phyloP scores from a whole-genome alignment of 2,329 filamentous ascomycete genomes.

The Cladosporium phlei region DNA sequence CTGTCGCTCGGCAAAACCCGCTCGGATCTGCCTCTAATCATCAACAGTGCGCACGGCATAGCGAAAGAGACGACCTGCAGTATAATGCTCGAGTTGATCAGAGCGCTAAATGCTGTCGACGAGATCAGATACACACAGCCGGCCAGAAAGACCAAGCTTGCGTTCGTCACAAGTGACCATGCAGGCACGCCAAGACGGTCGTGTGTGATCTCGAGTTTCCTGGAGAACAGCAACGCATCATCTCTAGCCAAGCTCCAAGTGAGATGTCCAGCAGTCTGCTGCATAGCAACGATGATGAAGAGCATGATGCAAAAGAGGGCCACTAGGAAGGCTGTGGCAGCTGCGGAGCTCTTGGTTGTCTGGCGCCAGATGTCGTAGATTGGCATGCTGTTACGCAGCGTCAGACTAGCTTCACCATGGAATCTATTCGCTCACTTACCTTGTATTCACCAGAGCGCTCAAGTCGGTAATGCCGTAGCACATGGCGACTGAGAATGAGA shows the following conservation, averaged over 20 bases:
- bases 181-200: conserved; percentile 51
- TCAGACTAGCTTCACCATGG: neutral
- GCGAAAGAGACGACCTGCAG: conserved; percentile 37
- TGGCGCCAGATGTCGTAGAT: neutral
- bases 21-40: conserved; percentile 34
- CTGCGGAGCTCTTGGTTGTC: neutral
- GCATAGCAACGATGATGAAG: neutral
- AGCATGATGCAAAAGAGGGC: neutral
- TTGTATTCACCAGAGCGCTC: neutral
- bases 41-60: conserved; percentile 43
- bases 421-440: neutral
- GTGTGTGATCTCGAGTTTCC: conserved; percentile 48
- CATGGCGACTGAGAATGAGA: too few species aligned
- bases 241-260: conserved; percentile 53
- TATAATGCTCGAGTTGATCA: conserved; percentile 41
- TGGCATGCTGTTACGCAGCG: neutral
- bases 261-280: conserved; percentile 33
- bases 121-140: conserved; percentile 21
- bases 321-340: neutral
- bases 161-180: conserved; percentile 51
- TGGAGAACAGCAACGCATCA: conserved; percentile 51
- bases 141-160: conserved; percentile 40
- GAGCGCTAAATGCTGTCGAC: conserved; percentile 27
- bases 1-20: neutral
- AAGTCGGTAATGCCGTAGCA: neutral